Evolutionary conservation across 768 basidiomycete species (phyloP).

Genomic region (Tremella mesenterica): DNA sequence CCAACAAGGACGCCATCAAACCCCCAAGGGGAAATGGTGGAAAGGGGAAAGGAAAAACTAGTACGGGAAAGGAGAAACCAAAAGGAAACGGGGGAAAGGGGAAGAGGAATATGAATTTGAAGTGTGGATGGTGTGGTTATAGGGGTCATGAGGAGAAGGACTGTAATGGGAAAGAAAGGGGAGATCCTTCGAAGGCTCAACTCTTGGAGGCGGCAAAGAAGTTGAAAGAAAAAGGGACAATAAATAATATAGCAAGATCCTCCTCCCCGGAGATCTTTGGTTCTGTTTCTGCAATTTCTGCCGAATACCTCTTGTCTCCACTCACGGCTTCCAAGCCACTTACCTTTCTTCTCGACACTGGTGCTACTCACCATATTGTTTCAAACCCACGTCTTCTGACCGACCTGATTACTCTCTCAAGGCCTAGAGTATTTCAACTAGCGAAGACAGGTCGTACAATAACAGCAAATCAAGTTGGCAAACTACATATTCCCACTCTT

Average conservation of each 20-base stretch:
- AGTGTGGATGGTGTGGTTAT: background rate
- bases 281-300: background rate
- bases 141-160: background rate
- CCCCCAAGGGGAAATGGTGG: background rate
- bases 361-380: background rate
- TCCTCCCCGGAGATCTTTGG: background rate
- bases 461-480: too few relatives aligned
- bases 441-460: too few relatives aligned
- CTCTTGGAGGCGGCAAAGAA: background rate
- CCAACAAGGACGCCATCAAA: background rate
- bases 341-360: background rate
- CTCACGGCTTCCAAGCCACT: background rate
- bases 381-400: conserved; percentile 2
- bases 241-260: background rate
- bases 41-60: background rate
- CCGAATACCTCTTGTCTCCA: background rate
- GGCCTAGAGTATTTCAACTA: too few relatives aligned
- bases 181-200: background rate
- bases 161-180: background rate
- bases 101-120: too few relatives aligned
- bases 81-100: too few relatives aligned
- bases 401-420: too few relatives aligned
- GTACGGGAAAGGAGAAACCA: background rate
- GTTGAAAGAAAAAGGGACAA: background rate
- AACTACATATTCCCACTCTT: too few relatives aligned